Conservation (phyloP, 2,329 filamentous ascomycete genomes). For the Neophaeococcomyces aloes region DNA sequence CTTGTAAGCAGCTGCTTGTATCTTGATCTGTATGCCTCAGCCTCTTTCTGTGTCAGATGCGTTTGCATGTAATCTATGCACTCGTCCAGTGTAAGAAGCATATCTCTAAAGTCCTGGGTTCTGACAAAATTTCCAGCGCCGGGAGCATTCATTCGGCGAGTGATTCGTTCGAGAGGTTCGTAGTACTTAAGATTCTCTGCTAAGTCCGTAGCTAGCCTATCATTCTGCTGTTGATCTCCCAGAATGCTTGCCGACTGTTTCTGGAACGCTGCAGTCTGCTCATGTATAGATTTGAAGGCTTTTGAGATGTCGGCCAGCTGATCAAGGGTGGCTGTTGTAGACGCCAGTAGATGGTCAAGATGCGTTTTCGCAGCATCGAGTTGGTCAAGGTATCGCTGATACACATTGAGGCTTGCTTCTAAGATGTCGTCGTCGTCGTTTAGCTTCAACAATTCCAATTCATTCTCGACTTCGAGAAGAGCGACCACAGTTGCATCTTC, state of each 20-base stretch:
- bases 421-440: slow-evolving; percentile 58
- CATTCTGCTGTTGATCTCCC: slow-evolving; percentile 67
- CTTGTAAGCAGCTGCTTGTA: slow-evolving; percentile 72
- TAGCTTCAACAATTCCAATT: slow-evolving; percentile 50
- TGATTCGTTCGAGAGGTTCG: slow-evolving; percentile 82
- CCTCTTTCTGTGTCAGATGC: slow-evolving; percentile 76
- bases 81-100: slow-evolving; percentile 75
- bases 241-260: slow-evolving; percentile 83
- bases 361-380: slow-evolving; percentile 70
- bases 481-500: slow-evolving; percentile 15
- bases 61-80: slow-evolving; percentile 87
- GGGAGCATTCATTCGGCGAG: slow-evolving; percentile 79
- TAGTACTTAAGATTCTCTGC: slow-evolving; percentile 91
- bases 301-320: slow-evolving; percentile 69
- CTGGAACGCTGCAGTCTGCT: slow-evolving; percentile 86
- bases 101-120: slow-evolving; percentile 73
- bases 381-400: slow-evolving; percentile 73
- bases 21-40: slow-evolving; percentile 74
- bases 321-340: slow-evolving; percentile 64
- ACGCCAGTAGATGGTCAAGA: slow-evolving; percentile 64
- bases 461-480: slow-evolving; percentile 43
- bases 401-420: slow-evolving; percentile 74
- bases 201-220: slow-evolving; percentile 70
- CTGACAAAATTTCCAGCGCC: slow-evolving; percentile 79
- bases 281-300: slow-evolving; percentile 78